Evolutionary conservation across 495 filamentous ascomycete species (phyloP).

Genomic region (Aspergillus hancockii): DNA sequence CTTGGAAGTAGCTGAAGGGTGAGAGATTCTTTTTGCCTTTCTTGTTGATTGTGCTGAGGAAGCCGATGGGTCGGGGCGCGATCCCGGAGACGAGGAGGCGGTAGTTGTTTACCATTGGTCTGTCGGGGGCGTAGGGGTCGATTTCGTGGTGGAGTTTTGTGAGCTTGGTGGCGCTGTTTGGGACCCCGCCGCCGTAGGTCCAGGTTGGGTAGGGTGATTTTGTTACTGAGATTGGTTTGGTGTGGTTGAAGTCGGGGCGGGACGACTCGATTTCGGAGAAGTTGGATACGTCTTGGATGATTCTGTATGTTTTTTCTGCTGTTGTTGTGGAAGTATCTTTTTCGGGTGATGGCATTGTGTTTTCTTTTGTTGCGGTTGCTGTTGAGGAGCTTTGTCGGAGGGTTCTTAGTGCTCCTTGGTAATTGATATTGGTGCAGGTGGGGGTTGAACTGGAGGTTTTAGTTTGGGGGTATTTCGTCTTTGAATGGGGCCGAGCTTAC

Average conservation of each 20-base stretch:
- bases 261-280: constrained; percentile 70
- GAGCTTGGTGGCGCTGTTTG: constrained; percentile 48
- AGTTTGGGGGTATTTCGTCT: background rate
- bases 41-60: constrained; percentile 52
- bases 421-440: background rate
- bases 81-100: constrained; percentile 84
- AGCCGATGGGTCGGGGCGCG: constrained; percentile 73
- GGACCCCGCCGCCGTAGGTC: constrained; percentile 71
- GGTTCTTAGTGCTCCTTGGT: background rate
- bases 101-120: constrained; percentile 74
- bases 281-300: constrained; percentile 43
- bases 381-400: constrained; percentile 17
- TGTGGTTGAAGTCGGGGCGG: constrained; percentile 59
- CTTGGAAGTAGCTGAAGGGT: constrained; percentile 78
- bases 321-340: too few relatives aligned
- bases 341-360: too few relatives aligned
- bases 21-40: constrained; percentile 69
- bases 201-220: constrained; percentile 71
- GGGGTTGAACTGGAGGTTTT: background rate
- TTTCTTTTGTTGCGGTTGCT: constrained; percentile 8
- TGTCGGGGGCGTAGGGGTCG: constrained; percentile 70
- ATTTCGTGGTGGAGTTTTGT: constrained; percentile 66
- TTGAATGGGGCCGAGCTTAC: background rate
- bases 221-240: constrained; percentile 57
- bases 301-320: constrained; percentile 23